Percentiles rank a stretch among this genome's conserved stretches.
Evolutionary conservation across 2,329 filamentous ascomycete species (phyloP).

Genomic region (Bipolaris bicolor): DNA sequence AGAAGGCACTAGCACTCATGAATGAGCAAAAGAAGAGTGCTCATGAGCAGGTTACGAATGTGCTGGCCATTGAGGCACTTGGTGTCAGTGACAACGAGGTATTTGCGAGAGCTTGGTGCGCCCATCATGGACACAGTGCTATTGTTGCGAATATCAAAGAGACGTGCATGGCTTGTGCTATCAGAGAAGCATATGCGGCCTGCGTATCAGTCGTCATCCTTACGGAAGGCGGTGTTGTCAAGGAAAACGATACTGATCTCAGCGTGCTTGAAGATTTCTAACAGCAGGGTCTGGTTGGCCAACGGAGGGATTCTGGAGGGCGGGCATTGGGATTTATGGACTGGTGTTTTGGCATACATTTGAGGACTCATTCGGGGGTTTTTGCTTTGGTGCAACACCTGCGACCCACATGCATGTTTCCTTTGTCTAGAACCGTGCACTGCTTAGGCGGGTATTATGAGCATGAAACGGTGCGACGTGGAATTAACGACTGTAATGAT

Average conservation of each 20-base stretch:
- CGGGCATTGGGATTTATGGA: not conserved
- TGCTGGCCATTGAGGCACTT: constrained; percentile 74
- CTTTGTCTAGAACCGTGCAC: constrained; percentile 5
- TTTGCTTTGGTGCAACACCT: constrained; percentile 9
- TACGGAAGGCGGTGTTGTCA: constrained; percentile 53
- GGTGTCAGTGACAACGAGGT: constrained; percentile 78
- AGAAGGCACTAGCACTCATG: constrained; percentile 38
- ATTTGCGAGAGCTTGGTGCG: constrained; percentile 76
- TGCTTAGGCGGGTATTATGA: constrained; percentile 1
- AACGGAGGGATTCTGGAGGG: not conserved
- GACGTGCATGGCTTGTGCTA: constrained; percentile 76
- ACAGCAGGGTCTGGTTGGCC: not conserved
- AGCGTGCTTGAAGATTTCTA: constrained; percentile 12
- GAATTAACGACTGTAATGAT: constrained; percentile 19
- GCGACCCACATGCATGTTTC: constrained; percentile 4
- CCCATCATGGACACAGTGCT: constrained; percentile 74
- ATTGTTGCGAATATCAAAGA: constrained; percentile 71
- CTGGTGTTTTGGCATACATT: constrained; percentile 14
- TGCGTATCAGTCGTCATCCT: constrained; percentile 75
- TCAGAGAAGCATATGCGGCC: constrained; percentile 76
- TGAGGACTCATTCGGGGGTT: constrained; percentile 3
- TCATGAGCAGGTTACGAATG: constrained; percentile 60
- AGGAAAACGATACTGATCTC: constrained; percentile 52
- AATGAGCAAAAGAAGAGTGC: constrained; percentile 30
- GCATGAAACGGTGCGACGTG: not conserved